Conservation (phyloP, 495 filamentous ascomycete species). For the Lasiosphaeria ovina region DNA sequence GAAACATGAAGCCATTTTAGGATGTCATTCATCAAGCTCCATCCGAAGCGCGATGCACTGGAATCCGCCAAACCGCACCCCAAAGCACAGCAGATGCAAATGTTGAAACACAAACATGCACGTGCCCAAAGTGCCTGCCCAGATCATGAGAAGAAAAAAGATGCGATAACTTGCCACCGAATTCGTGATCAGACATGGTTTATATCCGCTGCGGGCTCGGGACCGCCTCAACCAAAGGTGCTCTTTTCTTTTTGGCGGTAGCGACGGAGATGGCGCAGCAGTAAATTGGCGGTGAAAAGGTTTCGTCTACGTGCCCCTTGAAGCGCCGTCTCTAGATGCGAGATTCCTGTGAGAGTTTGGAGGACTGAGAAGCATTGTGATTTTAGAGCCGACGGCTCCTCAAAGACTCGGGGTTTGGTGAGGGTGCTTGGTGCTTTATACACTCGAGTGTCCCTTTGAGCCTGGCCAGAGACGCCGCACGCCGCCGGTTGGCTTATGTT, state of each 20-base stretch:
- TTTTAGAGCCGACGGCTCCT: conserved; percentile 10
- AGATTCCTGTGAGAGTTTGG: conserved; percentile 6
- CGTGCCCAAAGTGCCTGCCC: neutral
- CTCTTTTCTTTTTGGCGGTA: neutral
- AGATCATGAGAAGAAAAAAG: neutral
- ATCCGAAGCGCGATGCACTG: too few relatives aligned
- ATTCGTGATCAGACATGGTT: conserved; percentile 88
- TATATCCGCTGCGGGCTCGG: conserved; percentile 4
- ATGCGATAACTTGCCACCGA: conserved; percentile 58
- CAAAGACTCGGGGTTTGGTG: conserved; percentile 12
- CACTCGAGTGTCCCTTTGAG: neutral
- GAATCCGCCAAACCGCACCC: too few relatives aligned
- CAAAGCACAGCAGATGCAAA: neutral
- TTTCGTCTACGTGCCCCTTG: neutral
- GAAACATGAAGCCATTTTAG: too few relatives aligned
- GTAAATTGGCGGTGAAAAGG: conserved; percentile 1
- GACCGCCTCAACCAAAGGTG: neutral
- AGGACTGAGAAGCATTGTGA: conserved; percentile 17
- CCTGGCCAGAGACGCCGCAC: neutral
- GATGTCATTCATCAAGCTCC: too few relatives aligned
- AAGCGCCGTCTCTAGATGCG: conserved; percentile 4
- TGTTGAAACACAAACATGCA: too few relatives aligned
- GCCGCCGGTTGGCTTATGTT: conserved; percentile 1
- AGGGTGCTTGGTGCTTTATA: conserved; percentile 17
- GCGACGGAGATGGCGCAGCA: neutral